Evolutionary conservation across 1,284 basidiomycete genomes (phyloP).

Genomic region (Cystobasidium slooffiae): DNA sequence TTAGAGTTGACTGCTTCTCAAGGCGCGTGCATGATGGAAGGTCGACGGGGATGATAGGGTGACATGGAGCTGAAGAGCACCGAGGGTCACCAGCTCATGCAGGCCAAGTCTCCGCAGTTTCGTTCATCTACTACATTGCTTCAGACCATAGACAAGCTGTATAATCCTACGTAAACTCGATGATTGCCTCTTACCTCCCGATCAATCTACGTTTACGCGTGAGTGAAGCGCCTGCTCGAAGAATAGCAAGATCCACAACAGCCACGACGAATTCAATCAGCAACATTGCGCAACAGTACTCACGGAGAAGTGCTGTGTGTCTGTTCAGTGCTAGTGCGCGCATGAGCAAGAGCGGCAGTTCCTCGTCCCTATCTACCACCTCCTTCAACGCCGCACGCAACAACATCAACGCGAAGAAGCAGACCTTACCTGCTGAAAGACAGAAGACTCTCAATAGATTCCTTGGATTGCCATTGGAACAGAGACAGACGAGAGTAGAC

Average conservation of each 20-base stretch:
- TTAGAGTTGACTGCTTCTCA: too few species aligned
- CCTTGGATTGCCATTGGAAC: slow-evolving; percentile 36
- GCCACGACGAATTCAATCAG: slow-evolving; percentile 1
- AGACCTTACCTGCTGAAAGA: slow-evolving; percentile 18
- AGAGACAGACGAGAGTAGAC: slow-evolving; percentile 39
- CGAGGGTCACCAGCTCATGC: too few species aligned
- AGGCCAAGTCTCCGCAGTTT: not conserved
- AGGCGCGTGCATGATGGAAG: too few species aligned
- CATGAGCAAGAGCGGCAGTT: slow-evolving; percentile 34
- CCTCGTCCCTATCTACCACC: not conserved
- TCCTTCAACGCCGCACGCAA: not conserved
- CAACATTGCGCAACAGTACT: not conserved
- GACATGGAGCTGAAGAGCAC: too few species aligned
- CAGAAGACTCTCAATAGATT: slow-evolving; percentile 44
- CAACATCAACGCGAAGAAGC: slow-evolving; percentile 14
- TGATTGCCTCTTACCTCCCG: not conserved
- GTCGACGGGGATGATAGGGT: too few species aligned
- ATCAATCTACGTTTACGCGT: slow-evolving; percentile 19
- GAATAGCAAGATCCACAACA: not conserved
- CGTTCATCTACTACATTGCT: not conserved
- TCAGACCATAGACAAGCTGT: not conserved
- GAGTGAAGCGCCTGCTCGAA: not conserved
- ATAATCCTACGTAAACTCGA: not conserved
- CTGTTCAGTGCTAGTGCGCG: not conserved
- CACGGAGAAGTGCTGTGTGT: not conserved